Evolutionary conservation across 2,329 filamentous ascomycete genomes (phyloP).

Genomic region (Pseudodiploospora longispora): DNA sequence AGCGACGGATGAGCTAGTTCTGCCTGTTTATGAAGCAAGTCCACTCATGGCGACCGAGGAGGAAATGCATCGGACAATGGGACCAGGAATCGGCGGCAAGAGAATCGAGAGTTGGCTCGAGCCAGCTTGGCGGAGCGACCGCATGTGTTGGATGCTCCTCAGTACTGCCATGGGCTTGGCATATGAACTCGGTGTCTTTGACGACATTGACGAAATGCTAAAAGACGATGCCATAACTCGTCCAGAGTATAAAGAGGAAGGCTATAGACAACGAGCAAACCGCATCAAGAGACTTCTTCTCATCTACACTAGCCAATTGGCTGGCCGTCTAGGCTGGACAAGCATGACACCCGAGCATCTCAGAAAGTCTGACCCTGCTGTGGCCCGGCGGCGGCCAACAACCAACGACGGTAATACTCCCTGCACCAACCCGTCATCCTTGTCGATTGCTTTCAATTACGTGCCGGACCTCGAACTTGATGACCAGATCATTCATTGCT

Average conservation of each 20-base stretch:
- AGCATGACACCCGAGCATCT: slow-evolving; percentile 78
- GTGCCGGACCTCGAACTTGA: slow-evolving; percentile 59
- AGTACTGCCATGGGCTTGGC: slow-evolving; percentile 84
- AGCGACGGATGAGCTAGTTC: slow-evolving; percentile 59
- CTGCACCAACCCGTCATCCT: slow-evolving; percentile 47
- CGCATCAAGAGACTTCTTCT: slow-evolving; percentile 81
- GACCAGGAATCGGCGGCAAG: slow-evolving; percentile 64
- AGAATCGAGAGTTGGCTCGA: slow-evolving; percentile 94
- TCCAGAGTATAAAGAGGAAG: slow-evolving; percentile 64
- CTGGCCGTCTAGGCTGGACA: slow-evolving; percentile 82
- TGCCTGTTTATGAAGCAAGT: slow-evolving; percentile 49
- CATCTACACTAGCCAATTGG: slow-evolving; percentile 90
- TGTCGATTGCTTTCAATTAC: slow-evolving; percentile 55
- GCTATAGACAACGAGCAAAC: slow-evolving; percentile 66
- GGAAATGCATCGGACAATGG: slow-evolving; percentile 22
- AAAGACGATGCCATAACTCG: slow-evolving; percentile 50
- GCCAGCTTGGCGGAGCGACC: slow-evolving; percentile 87
- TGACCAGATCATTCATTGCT: slow-evolving; percentile 73
- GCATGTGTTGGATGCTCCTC: slow-evolving; percentile 97
- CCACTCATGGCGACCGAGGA: slow-evolving; percentile 31
- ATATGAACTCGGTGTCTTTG: slow-evolving; percentile 93
- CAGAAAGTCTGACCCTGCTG: slow-evolving; percentile 49
- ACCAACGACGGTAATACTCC: slow-evolving; percentile 52
- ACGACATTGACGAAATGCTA: slow-evolving; percentile 69
- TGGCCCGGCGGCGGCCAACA: slow-evolving; percentile 40